A percentile compares a stretch with the other conserved stretches of the same genome.
phyloP scores from a whole-genome alignment of 1,284 basidiomycete species.

The Heterobasidion annosum region DNA sequence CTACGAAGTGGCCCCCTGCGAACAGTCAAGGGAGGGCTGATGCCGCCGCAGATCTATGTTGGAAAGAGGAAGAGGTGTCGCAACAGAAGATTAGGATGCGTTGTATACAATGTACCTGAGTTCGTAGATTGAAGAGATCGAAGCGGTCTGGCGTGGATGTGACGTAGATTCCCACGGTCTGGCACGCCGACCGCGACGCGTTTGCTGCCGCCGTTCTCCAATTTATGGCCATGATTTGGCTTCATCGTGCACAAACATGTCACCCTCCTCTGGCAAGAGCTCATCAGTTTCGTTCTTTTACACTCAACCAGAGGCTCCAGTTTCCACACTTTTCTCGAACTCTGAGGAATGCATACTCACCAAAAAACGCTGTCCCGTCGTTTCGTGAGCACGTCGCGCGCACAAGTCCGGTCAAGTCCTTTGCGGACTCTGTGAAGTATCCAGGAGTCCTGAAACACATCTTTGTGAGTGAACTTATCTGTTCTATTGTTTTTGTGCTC shows the following conservation, averaged over 20 bases:
- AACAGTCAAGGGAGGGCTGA: too few species aligned
- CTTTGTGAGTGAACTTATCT: constrained; percentile 19
- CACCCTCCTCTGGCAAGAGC: neutral
- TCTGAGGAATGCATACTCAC: constrained; percentile 2
- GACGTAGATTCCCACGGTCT: too few species aligned
- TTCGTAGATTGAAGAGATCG: too few species aligned
- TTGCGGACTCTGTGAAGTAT: constrained; percentile 24
- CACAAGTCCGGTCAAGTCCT: constrained; percentile 18
- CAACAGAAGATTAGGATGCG: too few species aligned
- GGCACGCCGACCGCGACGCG: too few species aligned
- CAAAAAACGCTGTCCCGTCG: constrained; percentile 7
- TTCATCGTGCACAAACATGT: neutral
- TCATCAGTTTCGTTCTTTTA: constrained; percentile 4
- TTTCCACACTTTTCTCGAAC: constrained; percentile 1
- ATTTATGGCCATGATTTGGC: neutral
- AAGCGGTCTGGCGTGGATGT: too few species aligned
- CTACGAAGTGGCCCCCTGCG: too few species aligned
- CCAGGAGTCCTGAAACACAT: constrained; percentile 30
- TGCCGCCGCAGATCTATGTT: too few species aligned
- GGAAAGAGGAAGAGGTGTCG: too few species aligned
- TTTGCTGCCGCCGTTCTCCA: too few species aligned
- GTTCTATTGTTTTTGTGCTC: neutral
- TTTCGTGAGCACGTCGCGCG: constrained; percentile 21
- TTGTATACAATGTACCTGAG: too few species aligned
- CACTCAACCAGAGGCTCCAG: constrained; percentile 2